phyloP scores from a whole-genome alignment of 768 basidiomycete genomes.

The Phlebiopsis gigantea region DNA sequence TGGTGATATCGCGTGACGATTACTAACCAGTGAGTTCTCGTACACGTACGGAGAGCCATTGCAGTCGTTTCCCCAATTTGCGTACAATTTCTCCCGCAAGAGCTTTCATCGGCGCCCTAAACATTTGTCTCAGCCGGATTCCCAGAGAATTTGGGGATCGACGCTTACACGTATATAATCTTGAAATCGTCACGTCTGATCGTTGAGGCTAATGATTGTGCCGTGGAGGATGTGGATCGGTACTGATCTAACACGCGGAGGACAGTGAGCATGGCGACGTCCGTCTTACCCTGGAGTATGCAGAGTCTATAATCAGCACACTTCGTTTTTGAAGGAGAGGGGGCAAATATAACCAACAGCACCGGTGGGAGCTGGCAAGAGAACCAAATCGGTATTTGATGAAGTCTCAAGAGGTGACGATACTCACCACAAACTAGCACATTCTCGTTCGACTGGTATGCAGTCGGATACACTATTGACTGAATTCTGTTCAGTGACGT shows the following conservation, averaged over 20 bases:
- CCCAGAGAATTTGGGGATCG: too few relatives aligned
- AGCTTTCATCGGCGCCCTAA: slow-evolving; percentile 98
- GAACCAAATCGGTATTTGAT: background rate
- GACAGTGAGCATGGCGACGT: slow-evolving; percentile 92
- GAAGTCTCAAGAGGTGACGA: background rate
- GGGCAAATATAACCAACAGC: slow-evolving; percentile 59
- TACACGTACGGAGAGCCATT: slow-evolving; percentile 83
- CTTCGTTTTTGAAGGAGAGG: background rate
- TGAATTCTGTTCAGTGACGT: slow-evolving; percentile 87
- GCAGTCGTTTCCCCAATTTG: slow-evolving; percentile 84
- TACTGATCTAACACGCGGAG: slow-evolving; percentile 84
- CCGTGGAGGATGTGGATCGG: slow-evolving; percentile 27
- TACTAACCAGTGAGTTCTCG: slow-evolving; percentile 81
- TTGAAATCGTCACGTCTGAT: slow-evolving; percentile 80
- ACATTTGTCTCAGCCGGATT: too few relatives aligned
- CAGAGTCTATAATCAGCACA: background rate
- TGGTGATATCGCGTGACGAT: background rate
- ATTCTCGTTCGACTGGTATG: slow-evolving; percentile 95
- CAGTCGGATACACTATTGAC: slow-evolving; percentile 89
- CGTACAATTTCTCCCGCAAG: slow-evolving; percentile 92
- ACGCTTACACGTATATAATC: slow-evolving; percentile 84
- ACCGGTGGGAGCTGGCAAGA: slow-evolving; percentile 87
- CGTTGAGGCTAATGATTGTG: slow-evolving; percentile 34
- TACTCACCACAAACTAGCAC: slow-evolving; percentile 83
- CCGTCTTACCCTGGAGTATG: slow-evolving; percentile 85